phyloP scores from a whole-genome alignment of 345 rosid species.

The Citrus hindsii region DNA sequence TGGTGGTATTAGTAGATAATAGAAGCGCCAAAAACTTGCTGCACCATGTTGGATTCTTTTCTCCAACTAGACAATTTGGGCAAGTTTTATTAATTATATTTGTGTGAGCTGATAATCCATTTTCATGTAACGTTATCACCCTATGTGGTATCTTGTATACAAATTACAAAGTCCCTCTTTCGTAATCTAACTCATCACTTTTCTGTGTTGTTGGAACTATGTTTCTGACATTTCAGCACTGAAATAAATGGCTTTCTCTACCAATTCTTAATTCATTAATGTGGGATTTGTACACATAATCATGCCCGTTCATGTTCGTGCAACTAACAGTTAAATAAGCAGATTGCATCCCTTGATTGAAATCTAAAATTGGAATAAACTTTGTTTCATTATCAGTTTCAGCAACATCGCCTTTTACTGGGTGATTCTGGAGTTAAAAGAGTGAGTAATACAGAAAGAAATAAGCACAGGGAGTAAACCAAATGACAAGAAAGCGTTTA shows the following conservation, averaged over 20 bases:
- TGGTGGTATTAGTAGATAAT: neutral
- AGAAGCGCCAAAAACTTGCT: neutral
- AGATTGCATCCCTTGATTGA: neutral
- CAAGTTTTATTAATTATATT: neutral
- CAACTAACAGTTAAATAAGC: neutral
- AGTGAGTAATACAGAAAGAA: neutral
- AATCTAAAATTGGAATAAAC: neutral
- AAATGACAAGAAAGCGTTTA: neutral
- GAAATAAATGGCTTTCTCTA: neutral
- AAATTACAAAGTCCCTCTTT: neutral
- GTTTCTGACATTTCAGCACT: neutral
- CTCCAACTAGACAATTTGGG: slow-evolving; percentile 16
- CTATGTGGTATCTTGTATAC: neutral
- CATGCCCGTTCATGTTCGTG: neutral
- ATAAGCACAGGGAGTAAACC: neutral
- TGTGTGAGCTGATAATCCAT: neutral
- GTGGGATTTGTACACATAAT: neutral
- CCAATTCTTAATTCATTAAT: neutral
- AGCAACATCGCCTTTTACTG: neutral
- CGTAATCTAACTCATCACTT: neutral
- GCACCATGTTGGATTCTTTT: slow-evolving; percentile 19
- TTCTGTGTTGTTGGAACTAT: neutral
- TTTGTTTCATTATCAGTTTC: neutral
- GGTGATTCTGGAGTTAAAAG: neutral
- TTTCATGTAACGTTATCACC: neutral